phyloP scores from a whole-genome alignment of 805 yeast genomes.

The Monosporozyma yasuniensis region DNA sequence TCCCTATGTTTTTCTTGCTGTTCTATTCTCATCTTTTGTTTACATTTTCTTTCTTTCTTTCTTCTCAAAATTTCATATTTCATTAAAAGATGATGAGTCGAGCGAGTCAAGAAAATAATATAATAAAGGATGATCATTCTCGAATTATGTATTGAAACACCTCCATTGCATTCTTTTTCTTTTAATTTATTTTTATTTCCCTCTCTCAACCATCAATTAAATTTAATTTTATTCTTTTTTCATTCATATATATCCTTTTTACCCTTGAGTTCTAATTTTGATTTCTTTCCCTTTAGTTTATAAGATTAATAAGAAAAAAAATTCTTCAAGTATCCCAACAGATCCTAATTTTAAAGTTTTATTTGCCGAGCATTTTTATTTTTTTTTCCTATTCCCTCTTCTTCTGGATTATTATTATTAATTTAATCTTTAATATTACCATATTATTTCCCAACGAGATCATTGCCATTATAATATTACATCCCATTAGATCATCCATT shows the following conservation, averaged over 20 bases:
- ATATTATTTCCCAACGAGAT: too few species aligned
- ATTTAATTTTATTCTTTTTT: too few species aligned
- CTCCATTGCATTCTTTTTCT: background rate
- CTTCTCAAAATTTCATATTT: background rate
- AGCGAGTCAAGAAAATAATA: background rate
- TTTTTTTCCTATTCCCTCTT: background rate
- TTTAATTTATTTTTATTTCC: too few species aligned
- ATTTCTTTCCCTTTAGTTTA: background rate
- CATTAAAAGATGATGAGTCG: background rate
- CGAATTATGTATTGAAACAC: background rate
- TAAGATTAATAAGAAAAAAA: background rate
- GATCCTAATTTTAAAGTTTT: background rate
- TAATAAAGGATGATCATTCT: background rate
- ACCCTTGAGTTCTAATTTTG: background rate
- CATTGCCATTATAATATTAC: too few species aligned
- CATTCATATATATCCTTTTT: background rate
- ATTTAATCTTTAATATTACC: too few species aligned
- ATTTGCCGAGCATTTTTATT: background rate
- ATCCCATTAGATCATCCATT: too few species aligned
- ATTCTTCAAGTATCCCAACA: background rate
- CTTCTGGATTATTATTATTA: too few species aligned
- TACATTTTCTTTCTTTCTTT: background rate
- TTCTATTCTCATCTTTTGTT: background rate
- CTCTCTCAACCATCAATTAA: background rate
- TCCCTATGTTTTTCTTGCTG: too few species aligned